Evolutionary conservation across 1,139 yeast species (phyloP).

Genomic region (Candida freyschussii): DNA sequence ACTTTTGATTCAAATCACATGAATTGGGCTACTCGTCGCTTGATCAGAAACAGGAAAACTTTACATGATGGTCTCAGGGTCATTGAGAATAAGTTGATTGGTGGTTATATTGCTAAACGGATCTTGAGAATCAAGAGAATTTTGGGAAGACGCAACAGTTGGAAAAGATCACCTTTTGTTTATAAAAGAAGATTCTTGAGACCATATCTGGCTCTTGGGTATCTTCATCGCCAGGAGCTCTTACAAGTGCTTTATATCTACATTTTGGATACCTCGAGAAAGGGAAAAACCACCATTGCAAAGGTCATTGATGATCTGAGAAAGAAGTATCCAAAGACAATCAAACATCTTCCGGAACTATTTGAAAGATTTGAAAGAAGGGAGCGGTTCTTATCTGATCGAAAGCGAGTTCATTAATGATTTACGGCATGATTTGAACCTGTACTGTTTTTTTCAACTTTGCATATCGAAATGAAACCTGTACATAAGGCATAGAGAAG

Average conservation of each 20-base stretch:
- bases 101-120: slow-evolving; percentile 30
- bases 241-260: slow-evolving; percentile 9
- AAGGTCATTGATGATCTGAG: slow-evolving; percentile 6
- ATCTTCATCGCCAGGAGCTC: slow-evolving; percentile 7
- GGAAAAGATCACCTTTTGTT: slow-evolving; percentile 2
- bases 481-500: too few species aligned
- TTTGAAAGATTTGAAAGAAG: slow-evolving; percentile 12
- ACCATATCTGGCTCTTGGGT: slow-evolving; percentile 15
- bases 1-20: slow-evolving; percentile 34
- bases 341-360: slow-evolving; percentile 11
- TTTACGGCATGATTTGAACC: too few species aligned
- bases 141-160: slow-evolving; percentile 3
- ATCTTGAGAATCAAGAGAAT: slow-evolving; percentile 7
- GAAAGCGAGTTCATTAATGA: too few species aligned
- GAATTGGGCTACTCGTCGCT: slow-evolving; percentile 34
- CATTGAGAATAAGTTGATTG: slow-evolving; percentile 36
- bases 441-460: too few species aligned
- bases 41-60: slow-evolving; percentile 28
- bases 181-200: slow-evolving; percentile 9
- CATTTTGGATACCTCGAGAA: slow-evolving; percentile 10
- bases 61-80: slow-evolving; percentile 33
- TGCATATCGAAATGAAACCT: too few species aligned
- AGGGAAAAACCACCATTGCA: slow-evolving; percentile 3
- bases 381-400: too few species aligned
- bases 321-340: slow-evolving; percentile 16